Base-by-base conservation (phyloP, 306 rosid species). In the Delonix regia region DNA sequence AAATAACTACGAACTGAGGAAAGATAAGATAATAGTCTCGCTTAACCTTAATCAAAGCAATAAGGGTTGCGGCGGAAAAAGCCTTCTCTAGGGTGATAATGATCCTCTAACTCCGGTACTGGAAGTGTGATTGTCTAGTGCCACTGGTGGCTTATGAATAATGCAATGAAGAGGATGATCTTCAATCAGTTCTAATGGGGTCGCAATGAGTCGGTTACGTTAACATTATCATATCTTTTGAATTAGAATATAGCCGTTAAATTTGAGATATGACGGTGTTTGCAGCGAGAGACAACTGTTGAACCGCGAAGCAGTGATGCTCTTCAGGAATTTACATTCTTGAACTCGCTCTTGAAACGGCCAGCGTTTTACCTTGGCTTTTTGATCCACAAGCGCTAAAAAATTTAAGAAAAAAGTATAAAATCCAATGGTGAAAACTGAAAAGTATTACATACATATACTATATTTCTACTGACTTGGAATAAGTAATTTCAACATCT, bases 221-320 rank as follows among this genome's bases (percentile, higher is more conserved):
- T 61, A 60, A 70, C 56, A 48, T 52, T 60, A n/a, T 53, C 24
- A 47, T 38, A 19, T 39, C 7, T 49, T 73, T 66, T 16, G 1
- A 7, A 66, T 74, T 13, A 72, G 13, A 78, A 61, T 82, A 34
- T 71, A 65, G 70, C 80, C 86, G 82, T 85, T 85, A 60, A 61
- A 39, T 75, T n/a, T 4, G 34, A 44, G 55, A 16, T 51, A 57
- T 68, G 65, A 39, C 55, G 34, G 60, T 52, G 62, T 33, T 78
- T 18, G 11, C 69, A 10, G 59, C 25, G 6, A 7, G 4, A 55
- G 0, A 45, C 51, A 57, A 60, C 84, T 64, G 76, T 75, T 44
- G 38, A 60, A 76, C 56, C 75, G 75, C 49, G 49, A 74, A 74
- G 39, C n/a, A 53, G 9, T 4, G 30, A 15, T 42, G 21, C 25